Conservation (phyloP, 2,329 filamentous ascomycete species). For the Claviceps pusilla region DNA sequence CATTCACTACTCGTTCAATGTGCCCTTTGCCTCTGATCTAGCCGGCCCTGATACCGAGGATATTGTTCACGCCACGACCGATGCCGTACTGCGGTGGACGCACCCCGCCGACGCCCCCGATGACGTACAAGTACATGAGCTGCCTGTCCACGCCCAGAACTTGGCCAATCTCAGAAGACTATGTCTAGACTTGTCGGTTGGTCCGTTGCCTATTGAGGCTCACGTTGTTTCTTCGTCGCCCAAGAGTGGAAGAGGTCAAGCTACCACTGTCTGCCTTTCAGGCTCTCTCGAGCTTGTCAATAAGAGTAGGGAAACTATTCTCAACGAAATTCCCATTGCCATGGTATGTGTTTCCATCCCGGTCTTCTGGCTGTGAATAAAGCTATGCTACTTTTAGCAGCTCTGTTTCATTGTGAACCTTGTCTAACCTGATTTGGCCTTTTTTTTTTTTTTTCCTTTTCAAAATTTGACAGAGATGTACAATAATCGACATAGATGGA, state of each 20-base stretch:
- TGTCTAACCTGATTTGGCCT: not conserved
- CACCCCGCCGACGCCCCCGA: slow-evolving; percentile 79
- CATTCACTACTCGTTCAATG: slow-evolving; percentile 92
- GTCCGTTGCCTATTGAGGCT: slow-evolving; percentile 59
- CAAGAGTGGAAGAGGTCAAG: slow-evolving; percentile 51
- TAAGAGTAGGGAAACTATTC: slow-evolving; percentile 74
- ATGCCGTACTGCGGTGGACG: slow-evolving; percentile 82
- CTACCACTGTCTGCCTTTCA: slow-evolving; percentile 82
- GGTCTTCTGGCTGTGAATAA: not conserved
- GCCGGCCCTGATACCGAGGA: slow-evolving; percentile 87
- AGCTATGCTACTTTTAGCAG: not conserved
- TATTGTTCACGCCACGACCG: slow-evolving; percentile 79
- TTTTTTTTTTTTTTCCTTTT: not conserved
- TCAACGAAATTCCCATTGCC: slow-evolving; percentile 84
- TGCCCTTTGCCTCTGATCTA: slow-evolving; percentile 86
- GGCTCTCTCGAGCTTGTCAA: slow-evolving; percentile 77
- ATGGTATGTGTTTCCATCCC: slow-evolving; percentile 47
- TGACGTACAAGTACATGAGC: slow-evolving; percentile 68
- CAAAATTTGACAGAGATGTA: slow-evolving; percentile 47
- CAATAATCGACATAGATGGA: slow-evolving; percentile 84
- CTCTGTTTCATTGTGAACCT: not conserved
- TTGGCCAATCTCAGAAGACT: slow-evolving; percentile 63
- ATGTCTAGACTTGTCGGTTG: slow-evolving; percentile 67
- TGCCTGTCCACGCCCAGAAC: slow-evolving; percentile 85
- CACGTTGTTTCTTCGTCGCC: slow-evolving; percentile 71